Evolutionary conservation across 2,329 filamentous ascomycete genomes (phyloP).

Genomic region (Colletotrichum limetticola): DNA sequence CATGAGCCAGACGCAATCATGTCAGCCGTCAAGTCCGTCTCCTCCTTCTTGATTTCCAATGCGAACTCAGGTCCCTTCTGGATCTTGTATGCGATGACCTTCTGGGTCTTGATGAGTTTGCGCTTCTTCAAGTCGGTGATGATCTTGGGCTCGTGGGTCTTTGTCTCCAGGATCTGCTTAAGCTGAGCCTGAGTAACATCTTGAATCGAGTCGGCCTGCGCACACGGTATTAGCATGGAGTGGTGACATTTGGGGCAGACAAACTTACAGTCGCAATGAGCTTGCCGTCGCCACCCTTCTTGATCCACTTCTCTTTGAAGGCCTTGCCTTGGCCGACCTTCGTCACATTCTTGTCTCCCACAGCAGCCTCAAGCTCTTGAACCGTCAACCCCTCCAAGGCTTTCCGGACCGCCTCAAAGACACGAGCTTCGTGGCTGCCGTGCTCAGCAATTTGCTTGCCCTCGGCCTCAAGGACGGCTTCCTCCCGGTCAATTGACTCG

Average conservation of each 20-base stretch:
- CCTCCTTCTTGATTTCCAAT: conserved; percentile 88
- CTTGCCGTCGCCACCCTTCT: conserved; percentile 68
- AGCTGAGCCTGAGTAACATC: conserved; percentile 84
- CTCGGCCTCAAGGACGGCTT: conserved; percentile 79
- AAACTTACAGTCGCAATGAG: conserved; percentile 60
- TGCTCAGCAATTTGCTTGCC: conserved; percentile 77
- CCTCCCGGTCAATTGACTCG: conserved; percentile 83
- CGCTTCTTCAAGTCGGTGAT: conserved; percentile 89
- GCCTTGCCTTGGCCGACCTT: conserved; percentile 95
- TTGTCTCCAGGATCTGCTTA: conserved; percentile 75
- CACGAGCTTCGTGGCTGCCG: conserved; percentile 85
- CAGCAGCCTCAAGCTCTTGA: conserved; percentile 73
- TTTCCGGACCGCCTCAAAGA: conserved; percentile 78
- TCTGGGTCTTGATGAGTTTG: conserved; percentile 86
- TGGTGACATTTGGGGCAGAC: neutral
- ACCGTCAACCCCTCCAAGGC: conserved; percentile 86
- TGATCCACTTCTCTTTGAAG: conserved; percentile 83
- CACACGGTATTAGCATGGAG: conserved; percentile 20
- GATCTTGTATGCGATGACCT: conserved; percentile 85
- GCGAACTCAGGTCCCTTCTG: conserved; percentile 90
- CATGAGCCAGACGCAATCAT: conserved; percentile 90
- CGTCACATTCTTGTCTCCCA: conserved; percentile 78
- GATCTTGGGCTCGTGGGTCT: conserved; percentile 79
- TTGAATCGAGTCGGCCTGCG: conserved; percentile 75
- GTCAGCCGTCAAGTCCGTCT: conserved; percentile 93